Evolutionary conservation across 2,329 filamentous ascomycete genomes (phyloP).

Genomic region (Curvularia verruculosa): DNA sequence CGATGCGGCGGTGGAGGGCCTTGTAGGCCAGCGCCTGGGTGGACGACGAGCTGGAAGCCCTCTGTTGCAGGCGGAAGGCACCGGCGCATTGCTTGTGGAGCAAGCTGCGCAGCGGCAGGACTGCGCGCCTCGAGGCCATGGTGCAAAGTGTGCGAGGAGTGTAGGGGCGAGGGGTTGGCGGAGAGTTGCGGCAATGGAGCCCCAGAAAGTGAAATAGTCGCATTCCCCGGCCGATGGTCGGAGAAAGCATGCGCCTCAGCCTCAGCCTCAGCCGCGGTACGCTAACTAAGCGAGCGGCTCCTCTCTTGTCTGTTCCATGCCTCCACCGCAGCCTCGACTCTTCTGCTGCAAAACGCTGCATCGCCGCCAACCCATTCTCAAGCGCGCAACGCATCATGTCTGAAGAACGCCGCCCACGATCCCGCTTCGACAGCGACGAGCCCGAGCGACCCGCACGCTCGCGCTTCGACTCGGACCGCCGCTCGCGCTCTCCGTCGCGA

Average conservation of each 20-base stretch:
- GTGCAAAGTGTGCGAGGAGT: constrained; percentile 21
- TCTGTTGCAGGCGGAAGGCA: constrained; percentile 38
- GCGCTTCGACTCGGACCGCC: constrained; percentile 71
- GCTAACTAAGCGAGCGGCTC: constrained; percentile 12
- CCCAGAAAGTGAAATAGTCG: constrained; percentile 18
- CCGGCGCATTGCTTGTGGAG: constrained; percentile 36
- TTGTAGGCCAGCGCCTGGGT: constrained; percentile 98
- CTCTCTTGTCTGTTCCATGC: constrained; percentile 3
- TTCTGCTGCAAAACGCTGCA: constrained; percentile 3
- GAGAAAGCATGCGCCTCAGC: constrained; percentile 5
- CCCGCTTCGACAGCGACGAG: constrained; percentile 92
- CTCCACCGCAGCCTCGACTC: constrained; percentile 4
- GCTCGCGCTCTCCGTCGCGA: constrained; percentile 74
- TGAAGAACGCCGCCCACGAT: constrained; percentile 83
- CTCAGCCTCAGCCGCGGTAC: constrained; percentile 16
- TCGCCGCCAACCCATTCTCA: background rate
- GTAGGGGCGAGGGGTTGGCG: background rate
- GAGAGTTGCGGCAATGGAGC: constrained; percentile 7
- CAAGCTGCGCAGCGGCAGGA: constrained; percentile 48
- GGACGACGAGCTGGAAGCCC: constrained; percentile 64
- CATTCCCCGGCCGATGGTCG: constrained; percentile 17
- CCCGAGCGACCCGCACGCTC: constrained; percentile 67
- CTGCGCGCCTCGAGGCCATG: constrained; percentile 53
- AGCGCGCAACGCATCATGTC: constrained; percentile 62
- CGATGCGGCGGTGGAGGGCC: constrained; percentile 87